Conservation (phyloP, 2,329 filamentous ascomycete species). For the Aspergillus pseudoterreus region DNA sequence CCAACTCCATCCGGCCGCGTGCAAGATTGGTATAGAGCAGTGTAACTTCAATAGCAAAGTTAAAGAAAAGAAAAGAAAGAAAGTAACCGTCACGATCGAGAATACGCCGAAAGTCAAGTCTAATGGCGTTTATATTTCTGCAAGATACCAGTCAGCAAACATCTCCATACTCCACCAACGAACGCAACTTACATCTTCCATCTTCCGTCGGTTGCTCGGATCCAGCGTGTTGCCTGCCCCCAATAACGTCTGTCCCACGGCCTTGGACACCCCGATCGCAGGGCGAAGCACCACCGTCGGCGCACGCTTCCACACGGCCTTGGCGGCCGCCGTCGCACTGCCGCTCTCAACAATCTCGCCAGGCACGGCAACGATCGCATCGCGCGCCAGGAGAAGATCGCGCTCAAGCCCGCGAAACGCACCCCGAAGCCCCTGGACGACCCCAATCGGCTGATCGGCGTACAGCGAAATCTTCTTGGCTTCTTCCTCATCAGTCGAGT, state of each 20-base stretch:
- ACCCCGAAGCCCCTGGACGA: constrained; percentile 78
- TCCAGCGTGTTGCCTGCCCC: constrained; percentile 92
- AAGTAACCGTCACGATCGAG: background rate
- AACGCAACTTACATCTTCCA: constrained; percentile 74
- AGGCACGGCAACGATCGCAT: constrained; percentile 92
- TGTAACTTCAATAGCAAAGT: background rate
- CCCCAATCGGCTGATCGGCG: constrained; percentile 86
- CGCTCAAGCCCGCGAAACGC: constrained; percentile 79
- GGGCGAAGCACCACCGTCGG: constrained; percentile 92
- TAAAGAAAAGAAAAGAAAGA: constrained; percentile 2
- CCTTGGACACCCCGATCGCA: constrained; percentile 84
- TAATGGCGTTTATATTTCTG: constrained; percentile 46
- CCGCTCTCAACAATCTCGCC: constrained; percentile 84
- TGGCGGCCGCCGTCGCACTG: constrained; percentile 74
- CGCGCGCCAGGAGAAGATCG: constrained; percentile 79
- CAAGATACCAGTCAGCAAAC: background rate
- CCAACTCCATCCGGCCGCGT: no score
- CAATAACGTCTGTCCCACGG: constrained; percentile 81
- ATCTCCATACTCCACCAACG: background rate
- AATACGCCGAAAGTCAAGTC: constrained; percentile 2
- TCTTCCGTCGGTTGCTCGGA: constrained; percentile 71
- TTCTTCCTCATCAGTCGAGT: constrained; percentile 63
- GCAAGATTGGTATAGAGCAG: background rate
- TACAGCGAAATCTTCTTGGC: constrained; percentile 83
- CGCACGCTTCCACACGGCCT: constrained; percentile 72